phyloP scores from a whole-genome alignment of 495 filamentous ascomycete species.

The Geoglossum glabrum region DNA sequence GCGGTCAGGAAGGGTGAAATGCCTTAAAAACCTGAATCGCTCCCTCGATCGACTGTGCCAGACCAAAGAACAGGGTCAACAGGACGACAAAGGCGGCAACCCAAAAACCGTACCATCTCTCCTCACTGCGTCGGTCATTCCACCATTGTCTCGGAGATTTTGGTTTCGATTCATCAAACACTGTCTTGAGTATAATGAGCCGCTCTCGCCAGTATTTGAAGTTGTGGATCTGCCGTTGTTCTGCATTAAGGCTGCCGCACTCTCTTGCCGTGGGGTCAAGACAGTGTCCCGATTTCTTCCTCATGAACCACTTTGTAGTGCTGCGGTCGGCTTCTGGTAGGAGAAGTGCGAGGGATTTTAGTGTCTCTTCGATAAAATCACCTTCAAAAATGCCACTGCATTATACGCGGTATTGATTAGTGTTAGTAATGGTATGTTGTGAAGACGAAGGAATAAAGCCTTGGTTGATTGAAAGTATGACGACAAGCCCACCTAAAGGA shows the following conservation, averaged over 20 bases:
- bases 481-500: no score
- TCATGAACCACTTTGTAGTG: neutral
- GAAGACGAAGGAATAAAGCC: no score
- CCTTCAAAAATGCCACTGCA: neutral
- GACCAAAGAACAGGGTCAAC: slow-evolving; percentile 29
- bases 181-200: slow-evolving; percentile 28
- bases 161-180: slow-evolving; percentile 30
- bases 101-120: slow-evolving; percentile 37
- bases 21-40: neutral
- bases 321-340: neutral
- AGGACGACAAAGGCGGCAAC: slow-evolving; percentile 26
- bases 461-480: no score
- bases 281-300: neutral
- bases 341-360: neutral
- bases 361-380: neutral
- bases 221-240: slow-evolving; percentile 22
- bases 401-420: neutral
- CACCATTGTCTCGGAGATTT: slow-evolving; percentile 27
- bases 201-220: slow-evolving; percentile 31
- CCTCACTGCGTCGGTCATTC: slow-evolving; percentile 27
- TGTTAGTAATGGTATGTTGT: neutral
- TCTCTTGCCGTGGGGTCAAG: slow-evolving; percentile 15
- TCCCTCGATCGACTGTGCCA: slow-evolving; percentile 21
- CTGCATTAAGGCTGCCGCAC: slow-evolving; percentile 15
- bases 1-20: no score